A percentile compares a stretch with the other conserved stretches of the same genome.
Conservation (phyloP, 208 protist species). For the Angomonas deanei region DNA sequence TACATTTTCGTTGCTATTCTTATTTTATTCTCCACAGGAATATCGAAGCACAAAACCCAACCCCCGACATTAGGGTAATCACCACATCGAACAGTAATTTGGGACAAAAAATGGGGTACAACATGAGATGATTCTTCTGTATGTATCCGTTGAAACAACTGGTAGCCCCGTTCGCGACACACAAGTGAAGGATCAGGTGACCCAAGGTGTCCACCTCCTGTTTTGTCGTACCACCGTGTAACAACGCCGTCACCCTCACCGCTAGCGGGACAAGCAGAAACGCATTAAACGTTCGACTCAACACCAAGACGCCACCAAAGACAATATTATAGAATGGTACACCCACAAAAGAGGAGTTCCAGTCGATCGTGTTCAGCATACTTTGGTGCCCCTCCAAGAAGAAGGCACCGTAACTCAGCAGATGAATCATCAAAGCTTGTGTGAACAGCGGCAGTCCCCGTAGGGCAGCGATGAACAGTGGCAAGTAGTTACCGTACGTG, state of each 20-base stretch:
- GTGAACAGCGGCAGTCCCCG: constrained; percentile 5
- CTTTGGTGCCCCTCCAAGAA: constrained; percentile 70
- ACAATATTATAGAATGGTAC: constrained; percentile 43
- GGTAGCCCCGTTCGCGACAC: constrained; percentile 33
- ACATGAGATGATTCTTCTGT: constrained; percentile 76
- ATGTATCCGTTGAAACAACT: constrained; percentile 58
- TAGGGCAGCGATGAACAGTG: constrained; percentile 13
- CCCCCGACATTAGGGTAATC: constrained; percentile 21
- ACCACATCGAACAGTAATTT: constrained; percentile 69
- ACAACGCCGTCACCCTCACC: constrained; percentile 3
- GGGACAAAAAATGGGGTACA: constrained; percentile 84
- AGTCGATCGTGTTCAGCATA: constrained; percentile 70
- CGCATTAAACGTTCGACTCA: constrained; percentile 57
- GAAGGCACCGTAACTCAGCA: constrained; percentile 44
- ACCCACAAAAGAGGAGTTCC: constrained; percentile 71
- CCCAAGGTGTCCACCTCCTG: constrained; percentile 3
- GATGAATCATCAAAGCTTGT: constrained; percentile 39
- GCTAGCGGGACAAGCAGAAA: constrained; percentile 46
- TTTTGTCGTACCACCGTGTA: background rate
- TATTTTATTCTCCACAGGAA: background rate
- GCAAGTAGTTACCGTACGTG: constrained; percentile 29
- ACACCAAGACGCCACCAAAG: constrained; percentile 44
- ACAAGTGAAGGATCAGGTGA: constrained; percentile 30
- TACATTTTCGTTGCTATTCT: background rate
- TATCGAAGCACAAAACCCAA: constrained; percentile 11